Base-by-base conservation (phyloP, 345 rosid genomes). In the Eucalyptus tenuipes region DNA sequence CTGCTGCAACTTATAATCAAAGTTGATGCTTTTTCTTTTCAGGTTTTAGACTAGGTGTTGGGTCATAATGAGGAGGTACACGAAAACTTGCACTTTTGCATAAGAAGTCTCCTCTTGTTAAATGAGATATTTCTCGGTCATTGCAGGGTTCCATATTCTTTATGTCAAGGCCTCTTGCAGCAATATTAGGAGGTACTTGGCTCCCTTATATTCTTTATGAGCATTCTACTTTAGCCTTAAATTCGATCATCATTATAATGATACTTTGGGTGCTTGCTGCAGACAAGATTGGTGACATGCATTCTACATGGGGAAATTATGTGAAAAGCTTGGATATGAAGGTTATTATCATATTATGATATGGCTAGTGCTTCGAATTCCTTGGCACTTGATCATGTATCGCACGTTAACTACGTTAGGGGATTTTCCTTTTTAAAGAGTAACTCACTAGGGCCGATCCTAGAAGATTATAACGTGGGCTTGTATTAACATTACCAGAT, bases 261-360 rank as follows among this genome's bases (percentile, higher is more conserved):
- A 68, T 86, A 49, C 66, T 15, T 85, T 87, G 86, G 37, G 18
- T 64, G 75, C 88, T 16, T 91, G 53, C 82, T 90, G 79, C 95
- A 97, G 99, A 94, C 95, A 95, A 92, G 99, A 96, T 89, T 97
- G 99, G 99, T 95, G 98, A 53, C 96, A 96, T 92, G 96, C 99
- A 88, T 96, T 97, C 92, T 97, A 97, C 90, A 94, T 96, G 93
- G 99, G 99, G 85, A 97, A 97, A 93, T 98, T 97, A 0, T 89
- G 94, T 91, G 95, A 97, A 92, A 97, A 97, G 94, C 98, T 97
- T 87, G 93, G 0, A 52, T 52, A 52, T 52, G 57, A 0, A 52
- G 57, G 25, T 0, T 52, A 52, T 52, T 52, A 52, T 52, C 57
- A 52, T 52, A 52, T 52, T 52, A 1, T 52, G 57, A 52, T 7